Percentiles rank a stretch among this genome's conserved stretches.
These are phyloP conservation scores for Suhomyces sp. DNA, from an alignment of 805 yeast genomes.

Conservation along the genomic window DNA sequence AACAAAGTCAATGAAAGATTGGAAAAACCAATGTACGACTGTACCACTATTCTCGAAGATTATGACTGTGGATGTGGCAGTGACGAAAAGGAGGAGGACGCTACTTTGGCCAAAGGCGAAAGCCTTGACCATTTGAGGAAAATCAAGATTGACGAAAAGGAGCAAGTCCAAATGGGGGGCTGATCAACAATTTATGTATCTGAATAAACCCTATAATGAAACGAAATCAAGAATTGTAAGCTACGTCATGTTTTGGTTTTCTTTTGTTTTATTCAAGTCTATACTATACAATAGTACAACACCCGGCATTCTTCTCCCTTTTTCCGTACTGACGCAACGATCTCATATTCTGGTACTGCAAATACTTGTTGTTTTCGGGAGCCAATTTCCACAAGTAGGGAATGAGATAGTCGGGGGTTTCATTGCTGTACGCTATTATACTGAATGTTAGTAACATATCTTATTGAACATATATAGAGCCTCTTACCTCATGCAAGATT, in stretches of 20 bases:
- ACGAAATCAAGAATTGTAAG: too few relatives aligned
- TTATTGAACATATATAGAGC: not conserved
- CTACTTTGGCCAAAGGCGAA: constrained; percentile 32
- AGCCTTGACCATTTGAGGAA: constrained; percentile 41
- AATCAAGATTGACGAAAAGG: constrained; percentile 45
- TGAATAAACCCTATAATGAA: too few relatives aligned
- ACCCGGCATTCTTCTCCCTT: constrained; percentile 12
- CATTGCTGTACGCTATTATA: constrained; percentile 42
- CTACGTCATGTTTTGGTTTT: too few relatives aligned
- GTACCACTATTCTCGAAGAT: constrained; percentile 79
- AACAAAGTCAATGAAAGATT: constrained; percentile 78
- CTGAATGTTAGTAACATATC: constrained; percentile 11
- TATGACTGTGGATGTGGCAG: constrained; percentile 95
- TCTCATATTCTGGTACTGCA: constrained; percentile 20
- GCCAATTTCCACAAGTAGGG: constrained; percentile 43
- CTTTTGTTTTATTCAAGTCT: constrained; percentile 6
- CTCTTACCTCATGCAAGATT: constrained; percentile 7
- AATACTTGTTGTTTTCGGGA: constrained; percentile 32
- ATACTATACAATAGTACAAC: constrained; percentile 29
- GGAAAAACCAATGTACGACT: constrained; percentile 72
- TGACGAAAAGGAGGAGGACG: constrained; percentile 56
- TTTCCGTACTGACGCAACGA: not conserved
- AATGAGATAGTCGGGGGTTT: constrained; percentile 46
- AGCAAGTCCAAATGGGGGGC: constrained; percentile 24
- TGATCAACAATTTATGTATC: not conserved